Percentiles rank a stretch among this genome's conserved stretches.
Conservation (phyloP, 768 basidiomycete species). For the Leccinellum luteum region DNA sequence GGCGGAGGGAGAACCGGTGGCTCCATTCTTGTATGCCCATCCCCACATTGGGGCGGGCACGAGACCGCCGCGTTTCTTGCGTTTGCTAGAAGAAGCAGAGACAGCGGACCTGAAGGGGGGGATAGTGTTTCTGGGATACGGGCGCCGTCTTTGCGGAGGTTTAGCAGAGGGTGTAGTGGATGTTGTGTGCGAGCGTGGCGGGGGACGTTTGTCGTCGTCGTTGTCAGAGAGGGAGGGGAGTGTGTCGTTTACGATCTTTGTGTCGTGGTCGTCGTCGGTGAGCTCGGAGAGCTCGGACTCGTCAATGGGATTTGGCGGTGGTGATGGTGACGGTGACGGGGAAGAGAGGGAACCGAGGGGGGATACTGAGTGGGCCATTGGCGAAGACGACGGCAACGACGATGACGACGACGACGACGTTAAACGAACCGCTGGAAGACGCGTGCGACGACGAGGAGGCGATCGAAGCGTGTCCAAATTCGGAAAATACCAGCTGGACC, state of each 20-base stretch:
- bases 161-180: background rate
- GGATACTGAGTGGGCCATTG: slow-evolving; percentile 27
- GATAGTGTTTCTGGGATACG: slow-evolving; percentile 4
- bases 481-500: slow-evolving; percentile 18
- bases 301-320: slow-evolving; percentile 38
- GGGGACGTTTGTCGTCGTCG: slow-evolving; percentile 18
- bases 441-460: slow-evolving; percentile 22
- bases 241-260: slow-evolving; percentile 31
- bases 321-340: slow-evolving; percentile 69
- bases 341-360: slow-evolving; percentile 64
- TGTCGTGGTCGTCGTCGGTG: slow-evolving; percentile 76
- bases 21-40: slow-evolving; percentile 61
- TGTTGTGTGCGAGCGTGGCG: slow-evolving; percentile 16
- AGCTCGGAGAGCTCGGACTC: slow-evolving; percentile 83
- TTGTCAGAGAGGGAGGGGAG: slow-evolving; percentile 25
- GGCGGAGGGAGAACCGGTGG: slow-evolving; percentile 18
- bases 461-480: slow-evolving; percentile 19
- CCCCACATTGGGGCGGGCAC: slow-evolving; percentile 85
- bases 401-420: slow-evolving; percentile 5
- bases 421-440: slow-evolving; percentile 5
- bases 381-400: background rate
- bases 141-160: slow-evolving; percentile 13
- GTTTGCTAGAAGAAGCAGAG: slow-evolving; percentile 23
- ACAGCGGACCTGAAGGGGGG: slow-evolving; percentile 3
- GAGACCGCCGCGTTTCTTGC: slow-evolving; percentile 61